Percentiles rank a stretch among this genome's conserved stretches.
Evolutionary conservation across 2,329 filamentous ascomycete genomes (phyloP).

Genomic region (Colletotrichum musae): DNA sequence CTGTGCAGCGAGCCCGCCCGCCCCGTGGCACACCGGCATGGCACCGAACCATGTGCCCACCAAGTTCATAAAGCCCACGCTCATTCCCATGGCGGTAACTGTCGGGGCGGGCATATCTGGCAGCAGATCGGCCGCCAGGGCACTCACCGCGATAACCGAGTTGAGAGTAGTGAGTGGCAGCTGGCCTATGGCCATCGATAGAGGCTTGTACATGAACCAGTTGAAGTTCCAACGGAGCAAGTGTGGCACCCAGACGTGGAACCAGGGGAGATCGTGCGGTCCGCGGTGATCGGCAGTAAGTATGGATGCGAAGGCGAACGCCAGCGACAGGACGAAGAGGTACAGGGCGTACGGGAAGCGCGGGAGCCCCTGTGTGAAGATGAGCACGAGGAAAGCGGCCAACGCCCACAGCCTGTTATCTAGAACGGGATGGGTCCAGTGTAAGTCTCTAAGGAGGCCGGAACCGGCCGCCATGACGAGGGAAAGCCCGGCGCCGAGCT

Average conservation of each 20-base stretch:
- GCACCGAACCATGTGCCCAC: constrained; percentile 90
- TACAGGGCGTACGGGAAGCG: constrained; percentile 84
- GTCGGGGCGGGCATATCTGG: constrained; percentile 77
- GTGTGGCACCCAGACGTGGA: constrained; percentile 73
- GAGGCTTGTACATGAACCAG: constrained; percentile 50
- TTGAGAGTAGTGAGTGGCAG: constrained; percentile 93
- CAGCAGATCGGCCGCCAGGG: constrained; percentile 83
- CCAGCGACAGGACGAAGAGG: constrained; percentile 77
- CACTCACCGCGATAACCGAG: constrained; percentile 89
- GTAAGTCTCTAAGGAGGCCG: constrained; percentile 76
- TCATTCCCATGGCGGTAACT: constrained; percentile 84
- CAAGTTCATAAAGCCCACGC: constrained; percentile 88
- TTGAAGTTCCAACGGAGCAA: constrained; percentile 61
- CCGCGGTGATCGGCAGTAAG: constrained; percentile 45
- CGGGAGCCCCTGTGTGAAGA: constrained; percentile 75
- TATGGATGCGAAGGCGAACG: constrained; percentile 69
- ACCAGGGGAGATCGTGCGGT: constrained; percentile 59
- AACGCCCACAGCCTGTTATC: constrained; percentile 87
- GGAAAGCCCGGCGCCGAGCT: constrained; percentile 90
- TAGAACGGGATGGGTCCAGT: constrained; percentile 77
- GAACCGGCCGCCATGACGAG: constrained; percentile 84
- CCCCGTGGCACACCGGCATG: constrained; percentile 96
- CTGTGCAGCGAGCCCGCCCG: constrained; percentile 91
- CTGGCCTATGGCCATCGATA: constrained; percentile 82
- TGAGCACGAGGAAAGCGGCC: constrained; percentile 79